phyloP scores from a whole-genome alignment of 345 rosid species.

The Combretum micranthum region DNA sequence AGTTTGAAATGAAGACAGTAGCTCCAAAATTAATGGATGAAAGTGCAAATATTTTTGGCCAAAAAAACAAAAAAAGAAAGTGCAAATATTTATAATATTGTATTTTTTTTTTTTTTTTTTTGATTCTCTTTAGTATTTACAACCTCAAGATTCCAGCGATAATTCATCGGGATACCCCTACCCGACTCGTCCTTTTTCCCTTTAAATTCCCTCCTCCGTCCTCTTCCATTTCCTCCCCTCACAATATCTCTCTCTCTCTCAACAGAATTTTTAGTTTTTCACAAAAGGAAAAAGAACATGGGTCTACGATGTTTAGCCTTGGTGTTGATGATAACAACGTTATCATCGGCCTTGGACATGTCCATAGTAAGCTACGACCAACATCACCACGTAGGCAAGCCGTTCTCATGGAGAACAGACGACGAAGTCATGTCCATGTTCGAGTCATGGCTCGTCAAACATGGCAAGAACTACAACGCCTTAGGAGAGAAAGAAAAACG shows the following conservation, averaged over 20 bases:
- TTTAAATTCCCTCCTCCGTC: neutral
- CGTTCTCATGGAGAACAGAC: slow-evolving; percentile 30
- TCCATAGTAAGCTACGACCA: slow-evolving; percentile 70
- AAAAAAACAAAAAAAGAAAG: too few relatives aligned
- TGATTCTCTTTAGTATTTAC: too few relatives aligned
- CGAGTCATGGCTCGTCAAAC: slow-evolving; percentile 66
- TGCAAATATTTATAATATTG: too few relatives aligned
- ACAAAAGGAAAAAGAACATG: too few relatives aligned
- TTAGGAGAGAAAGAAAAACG: slow-evolving; percentile 66
- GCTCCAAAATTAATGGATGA: too few relatives aligned
- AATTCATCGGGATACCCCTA: neutral
- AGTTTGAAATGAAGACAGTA: too few relatives aligned
- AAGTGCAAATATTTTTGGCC: too few relatives aligned
- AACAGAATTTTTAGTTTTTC: too few relatives aligned
- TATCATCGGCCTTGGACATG: slow-evolving; percentile 67
- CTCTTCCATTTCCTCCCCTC: slow-evolving; percentile 15
- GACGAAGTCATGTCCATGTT: slow-evolving; percentile 59
- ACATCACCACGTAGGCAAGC: slow-evolving; percentile 24
- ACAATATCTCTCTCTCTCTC: too few relatives aligned
- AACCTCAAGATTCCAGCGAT: too few relatives aligned
- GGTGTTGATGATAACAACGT: slow-evolving; percentile 17
- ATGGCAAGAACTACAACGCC: slow-evolving; percentile 57
- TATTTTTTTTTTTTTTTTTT: too few relatives aligned
- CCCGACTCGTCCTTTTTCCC: neutral
- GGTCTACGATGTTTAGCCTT: too few relatives aligned